Conservation (phyloP, 2,329 filamentous ascomycete species). For the Penicillium glabrum region DNA sequence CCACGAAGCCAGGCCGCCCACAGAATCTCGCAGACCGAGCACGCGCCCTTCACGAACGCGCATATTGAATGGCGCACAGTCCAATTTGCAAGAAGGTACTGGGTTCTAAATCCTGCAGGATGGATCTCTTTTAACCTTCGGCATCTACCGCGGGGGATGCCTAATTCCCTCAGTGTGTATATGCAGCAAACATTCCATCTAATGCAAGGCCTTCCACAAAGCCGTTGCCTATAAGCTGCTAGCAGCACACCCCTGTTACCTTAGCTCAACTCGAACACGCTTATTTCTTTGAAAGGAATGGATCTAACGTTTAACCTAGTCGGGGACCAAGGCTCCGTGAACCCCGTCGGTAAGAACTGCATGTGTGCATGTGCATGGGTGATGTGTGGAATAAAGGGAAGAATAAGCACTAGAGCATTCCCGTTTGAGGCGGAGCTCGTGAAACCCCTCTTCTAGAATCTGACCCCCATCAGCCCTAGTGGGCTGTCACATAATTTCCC, state of each 20-base stretch:
- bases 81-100: not conserved
- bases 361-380: not conserved
- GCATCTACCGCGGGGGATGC: not conserved
- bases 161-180: not conserved
- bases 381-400: not conserved
- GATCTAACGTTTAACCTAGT: not conserved
- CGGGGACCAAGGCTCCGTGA: not conserved
- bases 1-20: not conserved
- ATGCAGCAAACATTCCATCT: not conserved
- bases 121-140: not conserved
- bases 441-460: slow-evolving; percentile 11
- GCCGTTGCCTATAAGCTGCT: not conserved
- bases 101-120: slow-evolving; percentile 9
- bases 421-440: slow-evolving; percentile 2
- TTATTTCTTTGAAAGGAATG: not conserved
- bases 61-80: not conserved
- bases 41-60: not conserved
- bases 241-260: not conserved
- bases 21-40: not conserved
- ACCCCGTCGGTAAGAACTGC: not conserved
- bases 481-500: not conserved
- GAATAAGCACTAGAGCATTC: slow-evolving; percentile 18
- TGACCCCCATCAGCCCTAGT: slow-evolving; percentile 13
- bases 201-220: slow-evolving; percentile 9
- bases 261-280: not conserved